Base-by-base conservation (phyloP, 2,329 filamentous ascomycete genomes). In the Pyrenochaeta sp. region DNA sequence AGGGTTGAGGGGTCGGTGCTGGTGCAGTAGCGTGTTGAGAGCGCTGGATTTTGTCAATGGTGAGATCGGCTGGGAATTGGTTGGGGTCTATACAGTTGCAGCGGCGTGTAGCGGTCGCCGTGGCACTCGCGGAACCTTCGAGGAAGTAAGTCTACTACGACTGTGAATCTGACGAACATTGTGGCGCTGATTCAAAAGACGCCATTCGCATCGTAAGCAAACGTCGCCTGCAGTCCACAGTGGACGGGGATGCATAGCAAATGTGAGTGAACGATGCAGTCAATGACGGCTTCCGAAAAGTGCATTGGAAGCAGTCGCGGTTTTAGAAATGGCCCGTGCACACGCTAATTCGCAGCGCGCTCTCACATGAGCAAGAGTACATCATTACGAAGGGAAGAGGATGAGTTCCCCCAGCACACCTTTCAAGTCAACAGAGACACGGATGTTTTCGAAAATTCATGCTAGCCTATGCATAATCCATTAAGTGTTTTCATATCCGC, bases 151-250 rank as follows among this genome's bases (percentile, higher is more conserved):
- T 50, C 39, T 36, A 48, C 56, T 48, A 24, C 40, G 53, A 47
- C 19, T 34, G 9, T 43, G 50, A 9, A 45, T n/a, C 25, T 55
- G 62, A 4, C 54, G 27, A 32, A 53, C 30, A 9, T n/a, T 54
- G 5, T 43, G 46, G 15, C 47, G 43, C 37, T 59, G 59, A 25
- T 24, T 52, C 15, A 58, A 36, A 2, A 74, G 48, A 4, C 67
- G 69, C 65, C 59, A 71, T 61, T 68, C 66, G 39, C 72, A 74
- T 40, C 55, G 61, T 58, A 68, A 58, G 54, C 72, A 74, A 22
- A 72, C 48, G 28, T 67, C 22, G 52, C 56, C 36, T 6, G 62
- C 34, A 51, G 56, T 40, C 59, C 50, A 59, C 37, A 65, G 50
- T 13, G 61, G 48, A 32, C 56, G 62, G 34, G 62, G 54, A 54